Evolutionary conservation across 768 basidiomycete genomes (phyloP).

Genomic region (Tricholoma sp.): DNA sequence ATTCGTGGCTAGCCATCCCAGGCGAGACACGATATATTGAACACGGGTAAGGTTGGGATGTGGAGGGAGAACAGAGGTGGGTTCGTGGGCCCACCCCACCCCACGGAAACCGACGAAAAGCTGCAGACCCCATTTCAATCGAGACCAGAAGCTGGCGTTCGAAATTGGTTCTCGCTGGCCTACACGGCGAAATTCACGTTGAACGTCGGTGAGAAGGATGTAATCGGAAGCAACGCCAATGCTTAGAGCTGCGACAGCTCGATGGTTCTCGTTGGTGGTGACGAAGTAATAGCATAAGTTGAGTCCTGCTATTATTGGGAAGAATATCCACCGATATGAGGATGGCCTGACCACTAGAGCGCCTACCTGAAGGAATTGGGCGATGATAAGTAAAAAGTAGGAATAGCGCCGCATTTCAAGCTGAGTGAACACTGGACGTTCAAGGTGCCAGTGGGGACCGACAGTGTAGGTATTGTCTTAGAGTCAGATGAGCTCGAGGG

Average conservation of each 20-base stretch:
- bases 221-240: constrained; percentile 3
- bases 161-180: constrained; percentile 12
- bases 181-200: constrained; percentile 15
- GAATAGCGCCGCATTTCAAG: too few relatives aligned
- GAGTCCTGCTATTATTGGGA: constrained; percentile 2
- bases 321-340: constrained; percentile 10
- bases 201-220: constrained; percentile 23
- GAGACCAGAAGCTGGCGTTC: constrained; percentile 13
- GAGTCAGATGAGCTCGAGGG: too few relatives aligned
- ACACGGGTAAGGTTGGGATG: constrained; percentile 13
- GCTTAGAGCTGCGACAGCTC: not conserved
- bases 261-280: constrained; percentile 3
- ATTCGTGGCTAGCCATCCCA: constrained; percentile 6
- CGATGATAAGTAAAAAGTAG: too few relatives aligned
- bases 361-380: too few relatives aligned
- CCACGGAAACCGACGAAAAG: constrained; percentile 21
- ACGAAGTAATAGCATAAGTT: constrained; percentile 5
- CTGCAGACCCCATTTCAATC: constrained; percentile 19
- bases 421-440: too few relatives aligned
- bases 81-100: constrained; percentile 25
- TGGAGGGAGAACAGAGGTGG: constrained; percentile 12
- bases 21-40: constrained; percentile 17
- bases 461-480: too few relatives aligned
- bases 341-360: constrained; percentile 8
- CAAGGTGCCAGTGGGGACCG: too few relatives aligned